These are phyloP conservation scores for Dipteronia sinensis DNA, from an alignment of 345 rosid species.

Conservation along the genomic window DNA sequence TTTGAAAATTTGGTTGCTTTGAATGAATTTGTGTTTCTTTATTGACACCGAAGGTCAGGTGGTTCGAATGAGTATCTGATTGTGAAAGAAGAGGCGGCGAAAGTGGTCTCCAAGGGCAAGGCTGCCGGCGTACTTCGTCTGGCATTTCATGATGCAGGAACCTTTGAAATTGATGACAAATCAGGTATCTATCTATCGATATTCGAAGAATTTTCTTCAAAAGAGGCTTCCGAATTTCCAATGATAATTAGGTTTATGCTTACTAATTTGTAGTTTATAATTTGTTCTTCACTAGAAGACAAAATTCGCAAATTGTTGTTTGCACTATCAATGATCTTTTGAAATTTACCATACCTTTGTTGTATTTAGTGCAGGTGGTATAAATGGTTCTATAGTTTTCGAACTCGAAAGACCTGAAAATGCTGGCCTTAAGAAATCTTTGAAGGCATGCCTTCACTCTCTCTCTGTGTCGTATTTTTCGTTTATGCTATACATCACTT, in stretches of 20 bases:
- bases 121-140: conserved; percentile 97
- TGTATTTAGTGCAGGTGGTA: conserved; percentile 62
- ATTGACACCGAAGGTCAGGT: conserved; percentile 37
- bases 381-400: conserved; percentile 83
- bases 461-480: neutral
- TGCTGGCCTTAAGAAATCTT: conserved; percentile 75
- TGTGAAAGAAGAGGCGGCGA: conserved; percentile 61
- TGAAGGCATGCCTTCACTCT: conserved; percentile 50
- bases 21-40: conserved; percentile 1
- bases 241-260: conserved; percentile 5
- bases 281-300: neutral
- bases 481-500: neutral
- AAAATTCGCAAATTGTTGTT: neutral
- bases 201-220: neutral
- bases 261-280: neutral
- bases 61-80: conserved; percentile 28
- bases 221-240: neutral
- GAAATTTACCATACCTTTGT: conserved; percentile 5
- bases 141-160: conserved; percentile 98
- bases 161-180: conserved; percentile 57
- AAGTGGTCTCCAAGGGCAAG: conserved; percentile 77
- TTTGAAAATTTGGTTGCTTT: neutral
- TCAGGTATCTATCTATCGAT: conserved; percentile 43
- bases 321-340: neutral
- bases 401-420: conserved; percentile 96